phyloP scores from a whole-genome alignment of 2,329 filamentous ascomycete genomes.

The Chaetomiaceae sp. region DNA sequence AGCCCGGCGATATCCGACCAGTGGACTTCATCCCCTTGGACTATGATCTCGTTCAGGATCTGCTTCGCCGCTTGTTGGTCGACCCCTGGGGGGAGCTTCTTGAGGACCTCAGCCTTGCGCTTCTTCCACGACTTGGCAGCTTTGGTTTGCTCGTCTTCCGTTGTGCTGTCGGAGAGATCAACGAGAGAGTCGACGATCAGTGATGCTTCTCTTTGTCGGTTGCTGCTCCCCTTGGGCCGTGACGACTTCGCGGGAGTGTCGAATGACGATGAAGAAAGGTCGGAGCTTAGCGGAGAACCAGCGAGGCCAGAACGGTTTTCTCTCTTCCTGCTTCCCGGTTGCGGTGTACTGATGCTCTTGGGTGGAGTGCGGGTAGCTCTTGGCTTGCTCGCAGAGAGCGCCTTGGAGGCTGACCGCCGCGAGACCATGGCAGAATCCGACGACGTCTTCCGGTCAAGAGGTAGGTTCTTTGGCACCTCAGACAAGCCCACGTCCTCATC shows the following conservation, averaged over 20 bases:
- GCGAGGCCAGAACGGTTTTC: conserved; percentile 1
- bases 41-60: conserved; percentile 92
- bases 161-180: conserved; percentile 38
- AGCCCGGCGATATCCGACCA: conserved; percentile 93
- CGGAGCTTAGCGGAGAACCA: conserved; percentile 18
- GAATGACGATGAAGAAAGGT: conserved; percentile 17
- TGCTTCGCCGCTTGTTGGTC: conserved; percentile 81
- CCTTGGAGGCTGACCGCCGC: conserved; percentile 8
- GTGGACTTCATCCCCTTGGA: conserved; percentile 88
- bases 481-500: conserved; percentile 7
- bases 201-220: conserved; percentile 20
- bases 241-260: conserved; percentile 20
- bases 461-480: not conserved
- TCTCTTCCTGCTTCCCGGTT: conserved; percentile 5
- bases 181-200: conserved; percentile 37
- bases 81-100: conserved; percentile 74
- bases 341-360: conserved; percentile 4
- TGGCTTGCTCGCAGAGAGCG: conserved; percentile 7
- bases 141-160: conserved; percentile 37
- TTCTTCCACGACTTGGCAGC: conserved; percentile 54
- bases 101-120: conserved; percentile 62
- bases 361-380: conserved; percentile 10
- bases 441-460: conserved; percentile 9
- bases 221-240: conserved; percentile 31
- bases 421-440: conserved; percentile 20